Evolutionary conservation across 208 protist genomes (phyloP), one percentile per base, ranked within the genome.

Genomic region (Leishmania major): DNA sequence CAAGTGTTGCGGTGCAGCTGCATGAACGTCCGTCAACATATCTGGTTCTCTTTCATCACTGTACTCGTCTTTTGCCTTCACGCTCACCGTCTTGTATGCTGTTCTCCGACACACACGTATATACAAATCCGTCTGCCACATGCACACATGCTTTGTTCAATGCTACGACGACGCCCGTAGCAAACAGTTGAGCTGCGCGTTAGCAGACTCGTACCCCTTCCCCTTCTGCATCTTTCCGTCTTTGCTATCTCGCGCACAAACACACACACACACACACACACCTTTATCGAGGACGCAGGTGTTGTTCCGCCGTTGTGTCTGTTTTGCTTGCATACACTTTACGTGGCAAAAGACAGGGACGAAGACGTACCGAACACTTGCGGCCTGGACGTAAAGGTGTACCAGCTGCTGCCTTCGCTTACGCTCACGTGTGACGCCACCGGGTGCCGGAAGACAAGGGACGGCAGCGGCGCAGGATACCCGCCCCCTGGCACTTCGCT

Each of bases 1-100:
- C 81, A 43, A 83, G 67, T 37, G 86, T 84, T 28, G 82, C 40
- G 4, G 22, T 49, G 67, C 40, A 45, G 35, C 37, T 47, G 22
- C 40, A 28, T 47, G 40, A 31, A 72, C 40, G 15, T 15, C 17
- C n/a, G 49, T 64, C 31, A 55, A 35, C 35, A n/a, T 25, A 31
- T 43, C 43, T n/a, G 66, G 15, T 45, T 49, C 31, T 31, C 13
- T 83, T 57, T 37, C 57, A 10, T 28, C 15, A 51, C 10, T 22
- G 31, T 69, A 22, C 31, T 22, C 62, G 40, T 49, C 35, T 43
- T 43, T 73, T 49, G 22, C 69, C 43, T 43, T 31, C 22, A 22
- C 43, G 28, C 45, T 37, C 43, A 71, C 37, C 15, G 47, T 62
- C 31, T 84, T 53, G 47, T 28, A 25, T 28, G 11, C 64, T 45